These are phyloP conservation scores for Cytospora piceicola DNA, from an alignment of 2,329 filamentous ascomycete species.

Conservation along the genomic window DNA sequence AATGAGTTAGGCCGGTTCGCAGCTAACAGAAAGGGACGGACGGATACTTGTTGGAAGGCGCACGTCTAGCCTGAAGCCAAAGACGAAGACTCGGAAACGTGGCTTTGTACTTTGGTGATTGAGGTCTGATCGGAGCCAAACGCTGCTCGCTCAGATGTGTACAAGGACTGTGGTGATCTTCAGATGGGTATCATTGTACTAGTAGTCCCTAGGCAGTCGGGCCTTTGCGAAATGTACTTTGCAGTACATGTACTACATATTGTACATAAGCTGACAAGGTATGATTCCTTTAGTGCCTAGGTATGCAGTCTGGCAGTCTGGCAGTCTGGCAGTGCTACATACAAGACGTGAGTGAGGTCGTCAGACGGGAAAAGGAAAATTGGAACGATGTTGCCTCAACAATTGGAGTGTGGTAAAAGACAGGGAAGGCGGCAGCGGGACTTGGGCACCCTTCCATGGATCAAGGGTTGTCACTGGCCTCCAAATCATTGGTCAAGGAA, in stretches of 20 bases:
- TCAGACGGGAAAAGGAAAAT: neutral
- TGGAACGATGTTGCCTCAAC: neutral
- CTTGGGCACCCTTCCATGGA: conserved; percentile 8
- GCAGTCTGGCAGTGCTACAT: neutral
- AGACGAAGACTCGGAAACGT: conserved; percentile 2
- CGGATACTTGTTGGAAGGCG: neutral
- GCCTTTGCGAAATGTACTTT: neutral
- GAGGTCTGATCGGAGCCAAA: neutral
- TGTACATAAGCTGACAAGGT: no score
- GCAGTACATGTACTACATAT: no score
- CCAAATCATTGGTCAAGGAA: conserved; percentile 3
- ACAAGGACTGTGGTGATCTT: neutral
- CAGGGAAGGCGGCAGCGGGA: neutral
- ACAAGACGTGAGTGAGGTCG: neutral
- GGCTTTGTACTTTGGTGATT: neutral
- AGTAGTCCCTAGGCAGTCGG: neutral
- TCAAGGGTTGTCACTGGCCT: conserved; percentile 1
- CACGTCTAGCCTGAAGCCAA: neutral
- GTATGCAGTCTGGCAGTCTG: no score
- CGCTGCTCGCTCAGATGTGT: neutral
- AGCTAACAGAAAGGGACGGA: conserved; percentile 10
- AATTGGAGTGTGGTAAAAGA: neutral
- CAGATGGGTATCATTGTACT: neutral
- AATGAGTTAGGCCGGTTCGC: conserved; percentile 15
- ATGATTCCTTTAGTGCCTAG: no score